Base-by-base conservation (phyloP, 176 grass and related monocot species). In the Pontederia crassipes region DNA sequence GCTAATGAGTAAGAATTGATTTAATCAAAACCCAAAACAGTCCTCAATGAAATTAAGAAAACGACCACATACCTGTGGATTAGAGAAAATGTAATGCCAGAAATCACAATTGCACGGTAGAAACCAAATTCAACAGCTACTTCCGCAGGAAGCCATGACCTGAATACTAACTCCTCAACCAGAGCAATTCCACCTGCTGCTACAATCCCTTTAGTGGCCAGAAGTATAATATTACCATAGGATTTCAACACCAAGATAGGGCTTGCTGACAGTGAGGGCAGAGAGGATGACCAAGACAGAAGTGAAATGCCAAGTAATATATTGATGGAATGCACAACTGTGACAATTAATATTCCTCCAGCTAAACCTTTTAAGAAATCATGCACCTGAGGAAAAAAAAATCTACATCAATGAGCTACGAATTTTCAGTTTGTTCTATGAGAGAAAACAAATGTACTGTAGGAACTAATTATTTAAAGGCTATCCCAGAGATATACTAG, bases 111-210 rank as follows among this genome's bases (percentile, higher is more conserved):
- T 55, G 87, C 84, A 52, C 48, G 72, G 73, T 82, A 72, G 71
- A 91, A 88, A 28, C 92, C 92, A 72, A 85, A 69, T 20, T 91
- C 92, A 74, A 81, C 92, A 55, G 81, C 52, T 74, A 88, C 69
- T 91, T 97, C 87, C 80, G 85, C 81, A 57, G 74, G 73, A 71
- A 97, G 83, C 92, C 92, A 97, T 61, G 92, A 88, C 69, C 87
- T 84, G 58, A 97, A 97, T 77, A 97, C 64, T 59, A 97, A 76
- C 75, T 97, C 92, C 70, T 97, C 92, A 49, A 87, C 92, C 24
- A 88, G 48, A 58, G 92, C 68, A 75, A 97, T 74, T 51, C 92
- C 78, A 68, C 73, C 78, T 55, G 84, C 87, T 68, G 81, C 88
- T 52, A 87, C 59, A 74, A 91, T 64, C 45, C 87, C 81, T 68